Base-by-base conservation (phyloP, 345 rosid genomes). In the Boechera stricta region DNA sequence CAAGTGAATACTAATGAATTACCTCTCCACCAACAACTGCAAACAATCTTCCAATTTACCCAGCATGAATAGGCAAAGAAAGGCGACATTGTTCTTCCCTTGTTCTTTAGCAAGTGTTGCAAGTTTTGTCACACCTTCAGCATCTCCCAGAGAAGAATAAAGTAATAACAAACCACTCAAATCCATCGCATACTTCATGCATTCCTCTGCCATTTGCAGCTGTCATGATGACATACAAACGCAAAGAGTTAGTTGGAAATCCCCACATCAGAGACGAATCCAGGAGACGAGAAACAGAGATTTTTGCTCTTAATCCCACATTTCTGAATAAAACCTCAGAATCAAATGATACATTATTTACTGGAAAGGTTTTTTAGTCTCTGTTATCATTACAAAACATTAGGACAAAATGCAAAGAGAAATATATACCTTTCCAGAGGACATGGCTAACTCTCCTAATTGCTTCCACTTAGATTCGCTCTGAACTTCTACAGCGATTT, bases 391-490 rank as follows among this genome's bases (percentile, higher is more conserved):
- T 13, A 29, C 65, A 54, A 52, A 70, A 32, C 65, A 31, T 5
- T 31, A 45, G 53, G 15, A 70, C 2, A 54, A 73, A 72, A 63
- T 24, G 55, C 5, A 6, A 35, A 72, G 55, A 56, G 29, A 77
- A 52, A 49, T 52, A 55, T 13, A 36, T 54, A 96, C 99, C 95
- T 91, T 91, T 73, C 99, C 99, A 45, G 87, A 82, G 12, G 94
- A 96, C 98, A 96, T 91, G 24, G 99, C 98, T 72, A 96, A 85
- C 80, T 90, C 96, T 78, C 99, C 99, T 79, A 96, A 80, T 81
- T 90, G 99, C 85, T 96, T 93, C 99, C 99, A 96, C 73, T 96
- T 96, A 47, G 96, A 88, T 82, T 96, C 98, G 0, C 97, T 90
- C 74, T 84, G 92, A 55, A 82, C 98, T 79, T 87, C 93, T 49